phyloP scores from a whole-genome alignment of 73 alveolate genomes.

The Halteria grandinella region DNA sequence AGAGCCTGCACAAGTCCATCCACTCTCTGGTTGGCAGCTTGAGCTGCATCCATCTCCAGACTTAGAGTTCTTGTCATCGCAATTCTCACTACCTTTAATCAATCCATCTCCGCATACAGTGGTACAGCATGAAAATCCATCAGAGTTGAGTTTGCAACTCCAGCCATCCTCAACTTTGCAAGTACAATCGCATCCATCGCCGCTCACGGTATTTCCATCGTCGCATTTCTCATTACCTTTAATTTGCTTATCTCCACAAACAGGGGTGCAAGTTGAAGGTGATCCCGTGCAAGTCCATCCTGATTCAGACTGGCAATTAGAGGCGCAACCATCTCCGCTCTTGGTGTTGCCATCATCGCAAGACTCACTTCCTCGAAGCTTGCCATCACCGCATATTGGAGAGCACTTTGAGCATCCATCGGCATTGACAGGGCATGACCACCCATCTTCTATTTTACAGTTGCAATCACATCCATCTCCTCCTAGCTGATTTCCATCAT shows the following conservation, averaged over 20 bases:
- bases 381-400: constrained; percentile 19
- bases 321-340: not conserved
- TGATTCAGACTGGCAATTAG: constrained; percentile 16
- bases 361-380: not conserved
- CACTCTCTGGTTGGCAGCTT: constrained; percentile 55
- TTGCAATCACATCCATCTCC: constrained; percentile 64
- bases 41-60: constrained; percentile 55
- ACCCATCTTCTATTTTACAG: constrained; percentile 64
- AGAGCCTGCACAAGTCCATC: constrained; percentile 28
- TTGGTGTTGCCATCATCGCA: constrained; percentile 9
- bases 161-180: not conserved
- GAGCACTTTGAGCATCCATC: too few species aligned
- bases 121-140: too few species aligned
- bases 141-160: not conserved
- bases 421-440: too few species aligned
- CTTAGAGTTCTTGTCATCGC: too few species aligned
- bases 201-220: constrained; percentile 30
- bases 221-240: constrained; percentile 26
- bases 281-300: constrained; percentile 49
- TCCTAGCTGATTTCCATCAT: constrained; percentile 60
- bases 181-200: constrained; percentile 34
- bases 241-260: constrained; percentile 50
- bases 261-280: not conserved
- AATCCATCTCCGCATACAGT: too few species aligned
- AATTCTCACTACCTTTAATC: too few species aligned